Evolutionary conservation across 1,284 basidiomycete species (phyloP), one percentile per base, ranked within the genome.

Genomic region (Calocybe gambosa): DNA sequence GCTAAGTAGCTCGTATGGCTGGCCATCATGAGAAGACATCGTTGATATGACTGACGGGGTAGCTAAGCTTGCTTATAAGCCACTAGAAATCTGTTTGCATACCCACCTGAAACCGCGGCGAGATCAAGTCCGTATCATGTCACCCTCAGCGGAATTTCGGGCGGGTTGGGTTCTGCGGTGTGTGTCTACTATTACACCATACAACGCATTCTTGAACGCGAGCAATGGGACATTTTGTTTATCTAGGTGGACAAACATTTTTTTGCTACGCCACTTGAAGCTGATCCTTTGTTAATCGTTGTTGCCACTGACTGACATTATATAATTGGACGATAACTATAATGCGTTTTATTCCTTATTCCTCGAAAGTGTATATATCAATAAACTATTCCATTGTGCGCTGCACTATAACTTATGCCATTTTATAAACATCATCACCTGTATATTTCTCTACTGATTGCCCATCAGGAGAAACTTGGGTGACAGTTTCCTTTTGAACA

Each of bases 1-100:
- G 5, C 77, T 74, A 23, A 82, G 62, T 21, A 85, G 68, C 29
- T 70, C 58, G 56, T 66, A 71, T 4, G 54, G 39, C 42, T 23
- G 7, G 13, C 8, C 1, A 16, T 39, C 18, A 18, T 21, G 33
- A 39, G 23, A 18, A 19, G 45, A 28, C 53, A 55, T 53, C n/a
- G 31, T 15, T 12, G 6, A 29, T 23, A 45, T 25, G 36, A 23
- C 29, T 28, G 3, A 13, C 5, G 28, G 4, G 3, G 8, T 9
- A 10, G 28, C 2, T 10, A 9, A 10, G 13, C 28, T 29, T 10
- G 2, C 9, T 29, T 29, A 29, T 29, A 29, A 26, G 5, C 5
- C 9, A 26, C 9, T 5, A 5, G 9, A 9, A 26, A 10, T 29
- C 28, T 10, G 13, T 10, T 29, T 3, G 8, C 9, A 29, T 29